Evolutionary conservation across 192 early-diverging fungal genomes (phyloP).

Genomic region (Gaertneriomyces semiglobifer): DNA sequence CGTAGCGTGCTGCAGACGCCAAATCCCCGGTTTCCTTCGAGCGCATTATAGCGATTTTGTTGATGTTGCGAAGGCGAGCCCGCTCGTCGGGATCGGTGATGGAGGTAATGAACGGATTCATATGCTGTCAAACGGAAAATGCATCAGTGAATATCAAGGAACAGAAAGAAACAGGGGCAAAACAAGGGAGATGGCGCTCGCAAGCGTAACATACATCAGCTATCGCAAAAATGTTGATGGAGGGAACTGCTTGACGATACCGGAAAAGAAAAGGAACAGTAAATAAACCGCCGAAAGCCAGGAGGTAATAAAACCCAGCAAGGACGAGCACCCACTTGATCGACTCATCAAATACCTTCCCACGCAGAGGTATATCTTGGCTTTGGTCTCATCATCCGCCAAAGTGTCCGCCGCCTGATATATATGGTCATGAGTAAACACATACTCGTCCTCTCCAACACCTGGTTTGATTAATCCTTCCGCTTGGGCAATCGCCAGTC

Average conservation of each 20-base stretch:
- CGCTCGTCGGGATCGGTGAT: not conserved
- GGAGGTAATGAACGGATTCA: not conserved
- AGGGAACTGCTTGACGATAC: no score
- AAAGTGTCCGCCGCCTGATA: not conserved
- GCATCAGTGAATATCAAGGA: no score
- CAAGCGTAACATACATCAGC: not conserved
- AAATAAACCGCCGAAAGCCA: no score
- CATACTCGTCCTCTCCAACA: not conserved
- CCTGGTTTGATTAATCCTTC: not conserved
- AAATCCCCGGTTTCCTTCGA: constrained; percentile 4
- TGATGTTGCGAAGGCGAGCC: not conserved
- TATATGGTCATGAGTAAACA: not conserved
- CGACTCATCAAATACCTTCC: not conserved
- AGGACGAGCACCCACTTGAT: not conserved
- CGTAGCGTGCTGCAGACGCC: not conserved
- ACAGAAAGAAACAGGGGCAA: no score
- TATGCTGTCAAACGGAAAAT: not conserved
- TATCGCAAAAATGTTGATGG: constrained; percentile 1
- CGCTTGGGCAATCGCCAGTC: not conserved
- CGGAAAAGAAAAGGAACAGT: no score
- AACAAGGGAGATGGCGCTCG: no score
- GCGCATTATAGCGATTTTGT: not conserved
- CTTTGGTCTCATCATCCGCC: not conserved
- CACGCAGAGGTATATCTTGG: not conserved
- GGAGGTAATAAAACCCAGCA: no score